These are phyloP conservation scores for Cucumis hystrix DNA, from an alignment of 306 rosid genomes.

Conservation along the genomic window DNA sequence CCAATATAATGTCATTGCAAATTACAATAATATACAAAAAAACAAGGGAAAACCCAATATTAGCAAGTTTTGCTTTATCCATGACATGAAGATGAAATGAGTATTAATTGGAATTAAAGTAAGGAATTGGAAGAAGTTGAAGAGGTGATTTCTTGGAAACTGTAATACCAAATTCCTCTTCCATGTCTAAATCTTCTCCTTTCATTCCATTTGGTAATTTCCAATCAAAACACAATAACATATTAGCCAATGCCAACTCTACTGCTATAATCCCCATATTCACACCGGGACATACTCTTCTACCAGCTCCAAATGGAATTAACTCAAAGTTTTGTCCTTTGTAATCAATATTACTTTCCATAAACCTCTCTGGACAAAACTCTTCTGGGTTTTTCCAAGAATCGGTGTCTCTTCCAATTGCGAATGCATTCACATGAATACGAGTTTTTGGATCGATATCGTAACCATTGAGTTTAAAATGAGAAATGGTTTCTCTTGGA, in stretches of 20 bases:
- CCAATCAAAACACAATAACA: background rate
- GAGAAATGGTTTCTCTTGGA: constrained; percentile 7
- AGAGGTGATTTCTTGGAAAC: background rate
- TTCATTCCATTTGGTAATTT: background rate
- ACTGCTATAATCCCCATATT: background rate
- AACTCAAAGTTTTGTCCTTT: constrained; percentile 9
- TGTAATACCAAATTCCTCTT: background rate
- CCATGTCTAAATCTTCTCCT: background rate
- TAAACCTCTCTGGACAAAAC: constrained; percentile 16
- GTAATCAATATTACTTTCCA: background rate
- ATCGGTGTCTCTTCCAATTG: constrained; percentile 15
- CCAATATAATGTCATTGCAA: no score
- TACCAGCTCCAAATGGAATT: background rate
- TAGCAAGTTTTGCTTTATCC: background rate
- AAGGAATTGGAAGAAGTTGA: background rate
- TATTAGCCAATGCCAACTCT: background rate
- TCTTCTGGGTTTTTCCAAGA: constrained; percentile 1
- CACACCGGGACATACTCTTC: constrained; percentile 1
- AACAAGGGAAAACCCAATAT: background rate
- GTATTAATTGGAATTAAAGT: background rate
- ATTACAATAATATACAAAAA: background rate
- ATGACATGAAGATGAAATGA: background rate
- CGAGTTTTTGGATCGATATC: constrained; percentile 8
- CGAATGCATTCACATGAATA: constrained; percentile 18
- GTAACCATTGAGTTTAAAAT: constrained; percentile 13